phyloP scores from a whole-genome alignment of 2,329 filamentous ascomycete species.

The Cryphonectria parasitica region DNA sequence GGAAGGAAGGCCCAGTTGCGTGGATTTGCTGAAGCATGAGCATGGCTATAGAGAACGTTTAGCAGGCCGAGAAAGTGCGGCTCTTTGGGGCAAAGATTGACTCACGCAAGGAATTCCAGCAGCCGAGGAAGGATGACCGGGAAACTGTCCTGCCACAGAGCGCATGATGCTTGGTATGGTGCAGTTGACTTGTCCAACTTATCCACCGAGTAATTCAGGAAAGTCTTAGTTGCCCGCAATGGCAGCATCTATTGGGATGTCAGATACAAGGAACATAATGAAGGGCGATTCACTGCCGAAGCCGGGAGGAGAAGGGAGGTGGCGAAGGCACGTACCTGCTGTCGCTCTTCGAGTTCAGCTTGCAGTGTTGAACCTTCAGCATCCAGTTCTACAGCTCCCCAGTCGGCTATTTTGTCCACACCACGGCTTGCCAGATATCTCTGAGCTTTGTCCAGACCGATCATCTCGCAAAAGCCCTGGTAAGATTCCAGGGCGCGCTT shows the following conservation, averaged over 20 bases:
- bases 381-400: conserved; percentile 78
- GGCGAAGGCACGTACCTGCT: conserved; percentile 57
- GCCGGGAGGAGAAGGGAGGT: too few species aligned
- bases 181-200: conserved; percentile 75
- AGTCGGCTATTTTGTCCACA: conserved; percentile 79
- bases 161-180: conserved; percentile 74
- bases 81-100: not conserved
- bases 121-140: conserved; percentile 83
- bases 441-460: conserved; percentile 80
- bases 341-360: conserved; percentile 74
- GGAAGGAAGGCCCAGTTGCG: conserved; percentile 81
- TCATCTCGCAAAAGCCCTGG: conserved; percentile 74
- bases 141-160: conserved; percentile 84
- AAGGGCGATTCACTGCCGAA: not conserved
- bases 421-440: conserved; percentile 75
- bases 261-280: not conserved
- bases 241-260: conserved; percentile 63
- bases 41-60: conserved; percentile 60
- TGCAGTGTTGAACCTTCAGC: conserved; percentile 80
- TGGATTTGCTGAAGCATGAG: conserved; percentile 88
- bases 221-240: conserved; percentile 84
- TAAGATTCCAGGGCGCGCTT: conserved; percentile 74
- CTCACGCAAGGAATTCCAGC: conserved; percentile 76
- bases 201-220: conserved; percentile 91
- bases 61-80: conserved; percentile 5